A percentile compares a stretch with the other conserved stretches of the same genome.
phyloP scores from a whole-genome alignment of 1,139 yeast genomes.

The Sugiyamaella grinbergsii region DNA sequence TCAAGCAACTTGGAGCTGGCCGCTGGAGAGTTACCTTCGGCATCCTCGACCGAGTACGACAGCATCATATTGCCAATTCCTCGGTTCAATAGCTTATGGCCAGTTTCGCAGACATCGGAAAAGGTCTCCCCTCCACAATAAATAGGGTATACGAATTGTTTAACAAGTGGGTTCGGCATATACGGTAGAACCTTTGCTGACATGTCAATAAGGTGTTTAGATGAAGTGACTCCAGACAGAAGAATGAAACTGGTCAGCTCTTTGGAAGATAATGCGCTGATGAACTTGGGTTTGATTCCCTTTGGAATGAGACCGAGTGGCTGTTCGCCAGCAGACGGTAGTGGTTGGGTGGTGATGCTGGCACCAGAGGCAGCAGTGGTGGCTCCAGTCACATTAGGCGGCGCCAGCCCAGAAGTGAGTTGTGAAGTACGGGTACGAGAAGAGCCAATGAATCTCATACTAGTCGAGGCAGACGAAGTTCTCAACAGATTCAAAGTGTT shows the following conservation, averaged over 20 bases:
- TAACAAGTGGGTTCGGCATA: conserved; percentile 69
- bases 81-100: conserved; percentile 62
- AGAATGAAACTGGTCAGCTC: conserved; percentile 38
- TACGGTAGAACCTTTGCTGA: conserved; percentile 43
- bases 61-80: conserved; percentile 95
- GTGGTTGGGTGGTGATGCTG: neutral
- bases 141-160: conserved; percentile 72
- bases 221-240: conserved; percentile 42
- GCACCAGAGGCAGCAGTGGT: neutral
- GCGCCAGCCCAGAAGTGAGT: neutral
- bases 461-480: neutral
- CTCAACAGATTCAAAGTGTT: neutral
- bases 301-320: conserved; percentile 9
- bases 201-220: conserved; percentile 37
- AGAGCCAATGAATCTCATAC: conserved; percentile 18
- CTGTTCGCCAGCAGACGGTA: no score
- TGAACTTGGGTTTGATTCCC: conserved; percentile 25
- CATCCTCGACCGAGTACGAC: conserved; percentile 88
- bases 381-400: neutral
- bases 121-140: conserved; percentile 91
- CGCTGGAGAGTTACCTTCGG: conserved; percentile 63
- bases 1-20: conserved; percentile 52
- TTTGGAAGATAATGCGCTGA: conserved; percentile 29
- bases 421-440: conserved; percentile 20
- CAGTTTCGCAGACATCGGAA: conserved; percentile 68